Evolutionary conservation across 306 rosid species (phyloP).

Genomic region (Erythrophleum fordii): DNA sequence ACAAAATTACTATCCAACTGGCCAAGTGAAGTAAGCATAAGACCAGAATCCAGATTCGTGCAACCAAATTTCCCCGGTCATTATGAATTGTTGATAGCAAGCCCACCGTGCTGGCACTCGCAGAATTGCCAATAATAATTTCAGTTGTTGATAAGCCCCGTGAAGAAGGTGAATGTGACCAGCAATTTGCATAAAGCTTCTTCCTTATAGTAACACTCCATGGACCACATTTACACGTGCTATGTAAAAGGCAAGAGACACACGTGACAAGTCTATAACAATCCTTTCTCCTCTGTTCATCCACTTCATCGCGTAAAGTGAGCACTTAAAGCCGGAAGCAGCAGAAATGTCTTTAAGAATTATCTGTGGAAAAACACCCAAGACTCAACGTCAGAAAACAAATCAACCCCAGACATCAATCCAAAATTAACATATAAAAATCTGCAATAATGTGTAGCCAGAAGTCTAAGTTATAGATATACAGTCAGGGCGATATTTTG

Average conservation of each 20-base stretch:
- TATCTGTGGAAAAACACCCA: background rate
- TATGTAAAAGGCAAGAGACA: background rate
- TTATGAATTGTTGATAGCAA: background rate
- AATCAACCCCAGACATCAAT: background rate
- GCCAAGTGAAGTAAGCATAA: background rate
- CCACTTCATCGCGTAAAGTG: background rate
- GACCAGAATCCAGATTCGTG: background rate
- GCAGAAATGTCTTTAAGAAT: background rate
- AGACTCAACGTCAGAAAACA: slow-evolving; percentile 2
- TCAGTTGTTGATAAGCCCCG: background rate
- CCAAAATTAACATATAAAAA: background rate
- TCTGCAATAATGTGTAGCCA: background rate
- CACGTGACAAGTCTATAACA: background rate
- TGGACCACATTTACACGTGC: background rate
- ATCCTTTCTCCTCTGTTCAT: background rate
- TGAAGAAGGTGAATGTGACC: background rate
- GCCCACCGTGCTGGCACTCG: background rate
- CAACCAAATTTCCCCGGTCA: background rate
- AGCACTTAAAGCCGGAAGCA: background rate
- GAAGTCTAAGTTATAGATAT: background rate
- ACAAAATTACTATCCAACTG: background rate
- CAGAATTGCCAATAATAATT: background rate
- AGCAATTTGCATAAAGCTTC: background rate
- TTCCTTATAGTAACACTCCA: background rate
- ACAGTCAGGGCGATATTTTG: background rate